Evolutionary conservation across 208 protist species (phyloP).

Genomic region (Leishmania tropica): DNA sequence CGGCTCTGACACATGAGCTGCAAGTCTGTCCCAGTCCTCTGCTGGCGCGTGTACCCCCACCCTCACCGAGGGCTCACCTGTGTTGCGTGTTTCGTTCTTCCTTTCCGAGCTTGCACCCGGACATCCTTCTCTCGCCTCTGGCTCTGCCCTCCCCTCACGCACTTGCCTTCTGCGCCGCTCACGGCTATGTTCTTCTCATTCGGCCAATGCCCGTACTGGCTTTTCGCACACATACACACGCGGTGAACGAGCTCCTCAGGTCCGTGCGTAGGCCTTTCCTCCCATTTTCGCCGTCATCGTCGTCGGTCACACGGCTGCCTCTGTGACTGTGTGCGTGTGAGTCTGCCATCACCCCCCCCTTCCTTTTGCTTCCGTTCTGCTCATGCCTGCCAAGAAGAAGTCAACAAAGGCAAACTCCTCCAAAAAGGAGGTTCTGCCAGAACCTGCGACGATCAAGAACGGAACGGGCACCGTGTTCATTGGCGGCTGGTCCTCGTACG

Average conservation of each 20-base stretch:
- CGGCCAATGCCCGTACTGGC: background rate
- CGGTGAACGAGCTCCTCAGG: background rate
- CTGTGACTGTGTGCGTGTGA: background rate
- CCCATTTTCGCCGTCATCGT: background rate
- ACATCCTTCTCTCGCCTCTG: background rate
- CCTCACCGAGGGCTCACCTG: background rate
- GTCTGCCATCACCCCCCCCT: background rate
- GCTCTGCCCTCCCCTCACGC: background rate
- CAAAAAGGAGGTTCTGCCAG: conserved; percentile 72
- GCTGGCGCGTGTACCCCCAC: background rate
- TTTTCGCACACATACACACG: background rate
- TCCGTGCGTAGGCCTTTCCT: background rate
- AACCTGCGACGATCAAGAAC: conserved; percentile 55
- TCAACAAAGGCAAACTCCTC: conserved; percentile 33
- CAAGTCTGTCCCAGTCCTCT: background rate
- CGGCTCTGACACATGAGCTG: background rate
- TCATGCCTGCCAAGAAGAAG: conserved; percentile 45
- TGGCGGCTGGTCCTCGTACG: conserved; percentile 73
- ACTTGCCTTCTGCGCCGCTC: background rate
- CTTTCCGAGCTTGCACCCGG: too few species aligned
- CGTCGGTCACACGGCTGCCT: background rate
- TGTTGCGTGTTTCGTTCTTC: background rate
- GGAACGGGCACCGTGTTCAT: conserved; percentile 72
- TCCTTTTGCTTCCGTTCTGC: background rate
- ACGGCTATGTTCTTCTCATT: background rate